phyloP scores from a whole-genome alignment of 2,329 filamentous ascomycete genomes.

The Arthrobotrys megalospora region DNA sequence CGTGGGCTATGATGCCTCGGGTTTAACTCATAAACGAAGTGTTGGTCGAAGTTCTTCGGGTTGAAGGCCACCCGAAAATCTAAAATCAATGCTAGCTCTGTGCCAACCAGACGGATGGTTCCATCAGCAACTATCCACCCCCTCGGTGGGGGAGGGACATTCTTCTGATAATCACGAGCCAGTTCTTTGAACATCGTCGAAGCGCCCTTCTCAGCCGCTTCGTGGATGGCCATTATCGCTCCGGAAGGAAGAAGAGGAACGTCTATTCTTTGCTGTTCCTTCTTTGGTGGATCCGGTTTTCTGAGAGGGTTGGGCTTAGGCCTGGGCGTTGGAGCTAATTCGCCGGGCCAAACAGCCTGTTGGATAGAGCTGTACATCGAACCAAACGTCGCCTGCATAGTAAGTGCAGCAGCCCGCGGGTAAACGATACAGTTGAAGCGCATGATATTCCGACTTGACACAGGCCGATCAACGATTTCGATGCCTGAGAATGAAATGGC shows the following conservation, averaged over 20 bases:
- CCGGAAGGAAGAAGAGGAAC: conserved; percentile 53
- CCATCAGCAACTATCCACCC: conserved; percentile 57
- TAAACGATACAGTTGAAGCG: conserved; percentile 44
- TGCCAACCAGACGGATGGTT: conserved; percentile 47
- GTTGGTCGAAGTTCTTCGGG: conserved; percentile 54
- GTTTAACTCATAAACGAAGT: conserved; percentile 38
- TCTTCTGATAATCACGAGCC: conserved; percentile 43
- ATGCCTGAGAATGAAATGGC: conserved; percentile 45
- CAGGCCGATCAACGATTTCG: conserved; percentile 41
- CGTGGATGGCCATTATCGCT: conserved; percentile 55
- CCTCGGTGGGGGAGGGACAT: conserved; percentile 50
- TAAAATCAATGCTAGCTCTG: conserved; percentile 45
- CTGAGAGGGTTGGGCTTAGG: conserved; percentile 17
- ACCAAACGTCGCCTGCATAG: conserved; percentile 39
- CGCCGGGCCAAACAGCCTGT: conserved; percentile 18
- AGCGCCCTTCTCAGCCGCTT: conserved; percentile 37
- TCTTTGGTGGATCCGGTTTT: conserved; percentile 18
- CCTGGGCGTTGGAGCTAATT: conserved; percentile 21
- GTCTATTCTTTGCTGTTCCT: conserved; percentile 20
- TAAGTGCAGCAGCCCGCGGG: conserved; percentile 50
- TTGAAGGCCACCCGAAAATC: conserved; percentile 58
- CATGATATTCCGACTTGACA: conserved; percentile 35
- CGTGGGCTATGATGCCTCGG: conserved; percentile 34
- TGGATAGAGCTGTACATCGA: conserved; percentile 43
- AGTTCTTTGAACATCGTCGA: conserved; percentile 39